Percentiles rank a stretch among this genome's conserved stretches.
Conservation (phyloP, 1,284 basidiomycete species). For the Phylloboletellus chloephorus region DNA sequence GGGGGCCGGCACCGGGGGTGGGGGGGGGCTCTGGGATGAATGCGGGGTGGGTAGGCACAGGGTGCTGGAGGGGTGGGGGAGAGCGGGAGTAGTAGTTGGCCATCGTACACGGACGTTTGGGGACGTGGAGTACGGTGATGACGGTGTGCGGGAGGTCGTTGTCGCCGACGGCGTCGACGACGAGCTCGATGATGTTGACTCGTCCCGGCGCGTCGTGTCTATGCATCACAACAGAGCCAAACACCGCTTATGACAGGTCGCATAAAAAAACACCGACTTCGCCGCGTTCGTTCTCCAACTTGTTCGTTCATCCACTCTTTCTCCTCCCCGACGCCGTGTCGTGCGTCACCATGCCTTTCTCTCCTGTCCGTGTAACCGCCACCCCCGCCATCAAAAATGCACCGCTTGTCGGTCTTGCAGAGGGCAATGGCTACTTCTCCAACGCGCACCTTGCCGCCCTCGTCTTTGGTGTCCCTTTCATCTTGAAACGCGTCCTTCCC, state of each 20-base stretch:
- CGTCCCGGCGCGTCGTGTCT: too few species aligned
- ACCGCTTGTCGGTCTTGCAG: constrained; percentile 75
- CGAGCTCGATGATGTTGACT: neutral
- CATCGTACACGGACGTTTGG: constrained; percentile 33
- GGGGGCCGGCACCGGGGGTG: constrained; percentile 51
- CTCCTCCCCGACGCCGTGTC: constrained; percentile 12
- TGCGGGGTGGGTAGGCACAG: constrained; percentile 84
- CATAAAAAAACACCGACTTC: constrained; percentile 22
- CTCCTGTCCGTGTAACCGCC: constrained; percentile 52
- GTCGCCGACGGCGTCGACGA: neutral
- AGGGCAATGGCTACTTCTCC: constrained; percentile 82
- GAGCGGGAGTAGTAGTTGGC: constrained; percentile 49
- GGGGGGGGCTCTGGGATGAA: constrained; percentile 86
- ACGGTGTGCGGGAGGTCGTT: too few species aligned
- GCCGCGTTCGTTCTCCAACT: constrained; percentile 6
- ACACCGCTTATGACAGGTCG: constrained; percentile 8
- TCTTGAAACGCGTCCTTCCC: constrained; percentile 76
- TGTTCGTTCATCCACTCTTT: constrained; percentile 21
- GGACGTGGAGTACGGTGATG: neutral
- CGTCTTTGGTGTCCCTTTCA: constrained; percentile 73
- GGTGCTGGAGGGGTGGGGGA: constrained; percentile 81
- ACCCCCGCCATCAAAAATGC: constrained; percentile 77
- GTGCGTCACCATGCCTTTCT: constrained; percentile 38
- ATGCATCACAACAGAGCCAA: constrained; percentile 27
- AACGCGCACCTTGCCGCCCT: constrained; percentile 77